Conservation (phyloP, 495 filamentous ascomycete genomes). For the Chaetomium cochliodes region DNA sequence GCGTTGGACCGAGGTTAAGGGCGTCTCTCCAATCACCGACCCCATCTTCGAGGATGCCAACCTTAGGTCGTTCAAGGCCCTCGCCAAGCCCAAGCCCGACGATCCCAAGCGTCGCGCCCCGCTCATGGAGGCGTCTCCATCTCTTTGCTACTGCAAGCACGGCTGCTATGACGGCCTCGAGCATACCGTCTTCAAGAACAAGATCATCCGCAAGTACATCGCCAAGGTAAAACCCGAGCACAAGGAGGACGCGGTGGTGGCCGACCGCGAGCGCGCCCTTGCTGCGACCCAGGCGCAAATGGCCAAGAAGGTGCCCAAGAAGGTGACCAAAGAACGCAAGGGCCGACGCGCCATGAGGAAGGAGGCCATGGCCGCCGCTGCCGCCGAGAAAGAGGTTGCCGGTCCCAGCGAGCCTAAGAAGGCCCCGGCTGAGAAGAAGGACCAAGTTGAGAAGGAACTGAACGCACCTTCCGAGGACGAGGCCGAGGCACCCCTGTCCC, state of each 20-base stretch:
- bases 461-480: background rate
- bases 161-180: background rate
- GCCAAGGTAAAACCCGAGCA: background rate
- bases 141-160: constrained; percentile 10
- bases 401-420: background rate
- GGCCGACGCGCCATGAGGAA: constrained; percentile 2
- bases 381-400: background rate
- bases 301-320: constrained; percentile 13
- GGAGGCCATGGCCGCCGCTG: constrained; percentile 1
- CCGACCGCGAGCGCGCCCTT: background rate
- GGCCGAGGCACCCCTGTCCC: background rate
- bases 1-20: background rate
- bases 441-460: background rate
- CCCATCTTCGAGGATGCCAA: constrained; percentile 10
- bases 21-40: constrained; percentile 3
- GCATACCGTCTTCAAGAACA: constrained; percentile 10
- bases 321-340: constrained; percentile 3
- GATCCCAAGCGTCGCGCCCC: background rate
- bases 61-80: background rate
- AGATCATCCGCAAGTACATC: background rate
- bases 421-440: background rate
- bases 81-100: background rate
- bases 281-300: background rate
- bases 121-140: background rate
- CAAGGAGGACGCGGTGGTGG: background rate